Evolutionary conservation across 495 filamentous ascomycete species (phyloP).

Genomic region (Xylaria longipes): DNA sequence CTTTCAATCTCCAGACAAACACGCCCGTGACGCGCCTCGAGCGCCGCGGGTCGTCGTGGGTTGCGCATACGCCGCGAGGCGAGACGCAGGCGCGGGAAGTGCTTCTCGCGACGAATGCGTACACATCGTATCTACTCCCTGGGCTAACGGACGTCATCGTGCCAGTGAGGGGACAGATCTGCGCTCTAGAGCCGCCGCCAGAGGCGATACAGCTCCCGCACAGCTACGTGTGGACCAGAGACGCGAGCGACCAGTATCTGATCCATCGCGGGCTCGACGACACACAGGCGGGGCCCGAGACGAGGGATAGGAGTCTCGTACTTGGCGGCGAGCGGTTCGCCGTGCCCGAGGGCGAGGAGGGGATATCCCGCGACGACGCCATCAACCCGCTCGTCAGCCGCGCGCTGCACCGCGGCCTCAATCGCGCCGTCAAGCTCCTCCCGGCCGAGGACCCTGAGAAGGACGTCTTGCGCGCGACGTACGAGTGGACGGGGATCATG

Average conservation of each 20-base stretch:
- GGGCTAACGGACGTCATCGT: slow-evolving; percentile 72
- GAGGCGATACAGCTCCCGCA: slow-evolving; percentile 29
- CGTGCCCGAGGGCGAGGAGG: slow-evolving; percentile 24
- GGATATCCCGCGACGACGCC: slow-evolving; percentile 52
- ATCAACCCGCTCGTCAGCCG: slow-evolving; percentile 58
- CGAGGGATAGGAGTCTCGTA: slow-evolving; percentile 45
- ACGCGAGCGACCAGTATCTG: slow-evolving; percentile 71
- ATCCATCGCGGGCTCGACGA: slow-evolving; percentile 64
- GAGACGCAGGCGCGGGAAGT: slow-evolving; percentile 62
- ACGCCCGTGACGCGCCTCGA: slow-evolving; percentile 66
- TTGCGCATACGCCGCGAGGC: slow-evolving; percentile 63
- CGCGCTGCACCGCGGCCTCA: slow-evolving; percentile 35
- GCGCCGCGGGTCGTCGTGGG: slow-evolving; percentile 26
- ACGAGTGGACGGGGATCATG: slow-evolving; percentile 86
- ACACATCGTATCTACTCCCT: slow-evolving; percentile 75
- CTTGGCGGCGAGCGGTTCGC: slow-evolving; percentile 24
- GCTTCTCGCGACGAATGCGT: slow-evolving; percentile 80
- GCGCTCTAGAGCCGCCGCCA: slow-evolving; percentile 64
- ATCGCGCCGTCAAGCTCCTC: slow-evolving; percentile 6
- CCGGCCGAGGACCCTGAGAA: slow-evolving; percentile 24
- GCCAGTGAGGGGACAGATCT: slow-evolving; percentile 77
- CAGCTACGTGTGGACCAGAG: slow-evolving; percentile 40
- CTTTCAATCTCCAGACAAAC: slow-evolving; percentile 77
- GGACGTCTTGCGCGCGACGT: slow-evolving; percentile 58
- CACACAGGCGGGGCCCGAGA: slow-evolving; percentile 72